Percentiles rank a stretch among this genome's conserved stretches.
Conservation (phyloP, 2,329 filamentous ascomycete genomes). For the Neoarthrinium moseri region DNA sequence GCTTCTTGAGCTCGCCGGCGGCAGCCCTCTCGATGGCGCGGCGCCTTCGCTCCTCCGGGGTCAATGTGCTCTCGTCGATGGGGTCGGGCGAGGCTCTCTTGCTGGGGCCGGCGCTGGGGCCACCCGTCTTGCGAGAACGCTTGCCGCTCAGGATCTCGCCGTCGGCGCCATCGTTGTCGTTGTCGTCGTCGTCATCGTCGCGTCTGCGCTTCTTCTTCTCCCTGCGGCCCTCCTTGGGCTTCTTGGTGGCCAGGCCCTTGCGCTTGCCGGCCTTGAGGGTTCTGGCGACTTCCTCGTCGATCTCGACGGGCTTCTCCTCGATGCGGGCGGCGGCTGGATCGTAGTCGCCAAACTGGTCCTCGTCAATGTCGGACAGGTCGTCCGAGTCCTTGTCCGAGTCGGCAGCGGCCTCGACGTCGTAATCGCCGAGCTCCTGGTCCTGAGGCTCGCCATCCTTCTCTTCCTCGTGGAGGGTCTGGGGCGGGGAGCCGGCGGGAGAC, state of each 20-base stretch:
- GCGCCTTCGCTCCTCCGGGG: constrained; percentile 80
- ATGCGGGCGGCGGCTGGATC: constrained; percentile 63
- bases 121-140: constrained; percentile 41
- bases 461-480: constrained; percentile 25
- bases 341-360: constrained; percentile 69
- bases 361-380: constrained; percentile 66
- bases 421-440: constrained; percentile 30
- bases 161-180: constrained; percentile 48
- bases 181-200: constrained; percentile 52
- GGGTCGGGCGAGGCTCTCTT: constrained; percentile 55
- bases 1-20: constrained; percentile 83
- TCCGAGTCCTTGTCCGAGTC: constrained; percentile 57
- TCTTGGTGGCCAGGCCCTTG: constrained; percentile 66
- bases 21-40: constrained; percentile 84
- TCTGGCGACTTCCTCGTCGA: constrained; percentile 64
- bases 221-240: constrained; percentile 71
- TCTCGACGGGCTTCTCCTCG: constrained; percentile 63
- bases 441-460: constrained; percentile 26
- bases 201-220: constrained; percentile 62
- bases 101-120: constrained; percentile 35
- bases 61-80: constrained; percentile 74
- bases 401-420: constrained; percentile 38
- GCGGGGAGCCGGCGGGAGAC: constrained; percentile 38
- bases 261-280: constrained; percentile 65
- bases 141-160: constrained; percentile 44